These are phyloP conservation scores for Zizania latifolia DNA, from an alignment of 176 grass and related monocot genomes.

Conservation along the genomic window DNA sequence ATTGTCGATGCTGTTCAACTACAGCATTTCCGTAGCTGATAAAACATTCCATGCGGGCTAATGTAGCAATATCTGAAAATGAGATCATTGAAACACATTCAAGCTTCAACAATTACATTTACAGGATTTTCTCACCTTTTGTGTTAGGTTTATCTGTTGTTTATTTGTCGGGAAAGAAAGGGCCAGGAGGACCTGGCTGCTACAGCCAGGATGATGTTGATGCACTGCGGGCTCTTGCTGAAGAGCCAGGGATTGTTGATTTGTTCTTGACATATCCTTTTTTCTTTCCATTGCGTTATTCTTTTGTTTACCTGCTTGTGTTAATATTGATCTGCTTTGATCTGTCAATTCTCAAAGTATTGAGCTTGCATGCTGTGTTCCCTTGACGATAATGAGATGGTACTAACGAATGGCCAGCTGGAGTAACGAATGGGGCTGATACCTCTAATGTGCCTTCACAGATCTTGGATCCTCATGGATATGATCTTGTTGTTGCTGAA, in stretches of 20 bases:
- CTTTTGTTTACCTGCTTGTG: neutral
- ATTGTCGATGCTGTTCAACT: neutral
- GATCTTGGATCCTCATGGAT: slow-evolving; percentile 54
- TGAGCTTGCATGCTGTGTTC: neutral
- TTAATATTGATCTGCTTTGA: neutral
- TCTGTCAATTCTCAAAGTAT: slow-evolving; percentile 6
- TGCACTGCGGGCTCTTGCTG: slow-evolving; percentile 72
- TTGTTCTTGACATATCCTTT: slow-evolving; percentile 96
- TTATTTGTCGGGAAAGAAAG: slow-evolving; percentile 65
- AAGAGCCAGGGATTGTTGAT: slow-evolving; percentile 68
- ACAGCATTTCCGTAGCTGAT: neutral
- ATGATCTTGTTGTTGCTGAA: slow-evolving; percentile 55
- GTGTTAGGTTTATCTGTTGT: slow-evolving; percentile 64
- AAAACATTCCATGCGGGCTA: neutral
- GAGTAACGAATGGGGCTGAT: slow-evolving; percentile 56
- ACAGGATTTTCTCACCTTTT: neutral
- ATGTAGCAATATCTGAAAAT: neutral
- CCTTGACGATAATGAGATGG: slow-evolving; percentile 49
- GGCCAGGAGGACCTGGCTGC: slow-evolving; percentile 37
- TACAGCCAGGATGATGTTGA: slow-evolving; percentile 84
- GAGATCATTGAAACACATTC: neutral
- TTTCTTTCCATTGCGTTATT: neutral
- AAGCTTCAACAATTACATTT: neutral
- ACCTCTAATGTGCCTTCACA: slow-evolving; percentile 42
- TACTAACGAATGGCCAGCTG: slow-evolving; percentile 92